A percentile compares a stretch with the other conserved stretches of the same genome.
phyloP scores from a whole-genome alignment of 225 moss, liverwort and hornwort species.

The Bryoerythrophyllum caledonicum region DNA sequence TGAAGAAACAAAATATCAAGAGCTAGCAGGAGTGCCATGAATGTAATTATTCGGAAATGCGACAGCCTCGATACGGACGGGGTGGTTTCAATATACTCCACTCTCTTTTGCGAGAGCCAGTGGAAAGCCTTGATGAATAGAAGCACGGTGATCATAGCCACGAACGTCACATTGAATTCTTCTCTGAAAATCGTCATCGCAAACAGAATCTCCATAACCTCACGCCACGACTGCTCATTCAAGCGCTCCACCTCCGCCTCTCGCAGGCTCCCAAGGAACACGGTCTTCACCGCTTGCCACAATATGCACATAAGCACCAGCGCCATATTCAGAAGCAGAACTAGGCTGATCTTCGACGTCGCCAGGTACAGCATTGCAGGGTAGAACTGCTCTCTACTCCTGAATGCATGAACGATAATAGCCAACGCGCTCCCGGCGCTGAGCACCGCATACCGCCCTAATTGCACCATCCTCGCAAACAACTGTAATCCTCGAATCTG shows the following conservation, averaged over 20 bases:
- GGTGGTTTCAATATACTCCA: slow-evolving; percentile 99
- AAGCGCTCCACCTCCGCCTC: slow-evolving; percentile 98
- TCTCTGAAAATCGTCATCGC: slow-evolving; percentile 99
- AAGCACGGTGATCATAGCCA: slow-evolving; percentile 89
- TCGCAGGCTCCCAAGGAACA: slow-evolving; percentile 86
- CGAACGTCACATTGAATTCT: slow-evolving; percentile 94
- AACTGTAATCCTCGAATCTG: slow-evolving; percentile 19
- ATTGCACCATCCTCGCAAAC: slow-evolving; percentile 78
- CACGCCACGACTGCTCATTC: slow-evolving; percentile 99
- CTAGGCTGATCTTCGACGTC: slow-evolving; percentile 94
- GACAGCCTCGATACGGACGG: slow-evolving; percentile 98
- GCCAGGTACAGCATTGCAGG: slow-evolving; percentile 98
- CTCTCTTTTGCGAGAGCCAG: slow-evolving; percentile 98
- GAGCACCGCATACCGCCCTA: slow-evolving; percentile 87
- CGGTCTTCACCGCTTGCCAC: slow-evolving; percentile 93
- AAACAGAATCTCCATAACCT: slow-evolving; percentile 99
- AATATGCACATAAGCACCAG: slow-evolving; percentile 90
- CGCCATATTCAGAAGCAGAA: slow-evolving; percentile 93
- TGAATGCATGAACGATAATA: slow-evolving; percentile 86
- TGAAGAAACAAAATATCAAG: slow-evolving; percentile 90
- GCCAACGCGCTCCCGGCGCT: slow-evolving; percentile 85
- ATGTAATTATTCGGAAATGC: slow-evolving; percentile 93
- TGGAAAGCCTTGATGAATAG: slow-evolving; percentile 98
- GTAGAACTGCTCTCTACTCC: slow-evolving; percentile 96
- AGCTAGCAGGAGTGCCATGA: slow-evolving; percentile 87